phyloP scores from a whole-genome alignment of 1,284 basidiomycete species.

The Trichosporon ovoides region DNA sequence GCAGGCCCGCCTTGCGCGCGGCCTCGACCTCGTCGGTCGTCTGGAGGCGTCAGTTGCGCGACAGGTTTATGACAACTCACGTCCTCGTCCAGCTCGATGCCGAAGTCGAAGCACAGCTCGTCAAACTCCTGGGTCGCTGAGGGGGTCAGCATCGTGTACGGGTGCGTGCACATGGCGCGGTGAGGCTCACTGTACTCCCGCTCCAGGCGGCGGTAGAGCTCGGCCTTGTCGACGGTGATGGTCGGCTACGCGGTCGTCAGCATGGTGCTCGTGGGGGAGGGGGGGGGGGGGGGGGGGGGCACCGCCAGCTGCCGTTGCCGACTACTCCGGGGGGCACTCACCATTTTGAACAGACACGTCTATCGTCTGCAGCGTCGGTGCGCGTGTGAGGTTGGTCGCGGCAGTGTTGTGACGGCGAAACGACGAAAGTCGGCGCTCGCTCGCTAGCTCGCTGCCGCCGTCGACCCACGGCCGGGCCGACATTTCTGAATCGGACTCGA shows the following conservation, averaged over 20 bases:
- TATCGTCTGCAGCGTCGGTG: too few species aligned
- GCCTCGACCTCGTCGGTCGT: slow-evolving; percentile 84
- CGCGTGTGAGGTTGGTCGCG: too few species aligned
- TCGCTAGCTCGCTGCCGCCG: not conserved
- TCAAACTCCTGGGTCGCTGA: slow-evolving; percentile 90
- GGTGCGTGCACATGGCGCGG: too few species aligned
- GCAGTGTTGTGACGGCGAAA: too few species aligned
- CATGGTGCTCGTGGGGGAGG: not conserved
- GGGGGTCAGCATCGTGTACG: not conserved
- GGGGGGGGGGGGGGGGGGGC: too few species aligned
- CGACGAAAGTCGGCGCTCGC: too few species aligned
- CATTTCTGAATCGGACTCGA: slow-evolving; percentile 6
- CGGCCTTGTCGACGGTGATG: slow-evolving; percentile 88
- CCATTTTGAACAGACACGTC: too few species aligned
- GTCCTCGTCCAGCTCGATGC: slow-evolving; percentile 95
- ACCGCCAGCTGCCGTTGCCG: too few species aligned
- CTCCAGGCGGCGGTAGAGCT: slow-evolving; percentile 83
- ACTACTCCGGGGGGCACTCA: too few species aligned
- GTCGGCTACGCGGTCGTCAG: slow-evolving; percentile 63
- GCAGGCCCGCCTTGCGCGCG: slow-evolving; percentile 71
- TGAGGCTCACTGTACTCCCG: slow-evolving; percentile 67
- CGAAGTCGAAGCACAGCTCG: slow-evolving; percentile 93
- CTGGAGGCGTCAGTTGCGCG: slow-evolving; percentile 48
- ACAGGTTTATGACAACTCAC: slow-evolving; percentile 52
- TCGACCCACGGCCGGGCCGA: not conserved